Conservation (phyloP, 208 protist species). For the Leishmania guyanensis region DNA sequence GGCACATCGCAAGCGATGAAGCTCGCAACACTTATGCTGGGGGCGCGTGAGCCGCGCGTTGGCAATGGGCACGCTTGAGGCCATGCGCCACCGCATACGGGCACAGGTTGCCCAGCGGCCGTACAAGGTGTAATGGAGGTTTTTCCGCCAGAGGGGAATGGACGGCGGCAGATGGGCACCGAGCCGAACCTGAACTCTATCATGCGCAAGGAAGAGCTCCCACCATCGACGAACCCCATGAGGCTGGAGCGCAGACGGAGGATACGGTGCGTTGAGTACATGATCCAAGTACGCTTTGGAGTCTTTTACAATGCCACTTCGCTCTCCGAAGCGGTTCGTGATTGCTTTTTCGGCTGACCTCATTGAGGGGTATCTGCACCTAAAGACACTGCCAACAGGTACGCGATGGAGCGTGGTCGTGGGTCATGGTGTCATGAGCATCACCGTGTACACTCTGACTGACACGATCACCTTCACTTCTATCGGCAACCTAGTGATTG, state of each 20-base stretch:
- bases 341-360: neutral
- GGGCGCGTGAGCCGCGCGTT: neutral
- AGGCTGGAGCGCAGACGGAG: neutral
- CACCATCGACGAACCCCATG: neutral
- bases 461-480: neutral
- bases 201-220: neutral
- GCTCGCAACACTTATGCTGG: neutral
- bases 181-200: constrained; percentile 6
- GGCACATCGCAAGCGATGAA: neutral
- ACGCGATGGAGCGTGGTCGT: constrained; percentile 12
- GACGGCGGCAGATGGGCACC: constrained; percentile 29
- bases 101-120: too few relatives aligned
- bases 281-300: neutral
- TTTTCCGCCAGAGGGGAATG: neutral
- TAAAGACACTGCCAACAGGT: constrained; percentile 12
- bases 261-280: neutral
- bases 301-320: neutral
- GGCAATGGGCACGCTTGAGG: neutral
- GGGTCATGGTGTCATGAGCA: neutral
- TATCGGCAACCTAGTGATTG: neutral
- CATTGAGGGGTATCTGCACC: neutral
- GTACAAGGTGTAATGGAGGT: neutral
- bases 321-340: neutral
- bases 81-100: too few relatives aligned
- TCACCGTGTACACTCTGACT: neutral